Percentiles rank a stretch among this genome's conserved stretches.
These are phyloP conservation scores for Peronospora belbahrii DNA, from an alignment of 352 stramenopile species.

Conservation along the genomic window DNA sequence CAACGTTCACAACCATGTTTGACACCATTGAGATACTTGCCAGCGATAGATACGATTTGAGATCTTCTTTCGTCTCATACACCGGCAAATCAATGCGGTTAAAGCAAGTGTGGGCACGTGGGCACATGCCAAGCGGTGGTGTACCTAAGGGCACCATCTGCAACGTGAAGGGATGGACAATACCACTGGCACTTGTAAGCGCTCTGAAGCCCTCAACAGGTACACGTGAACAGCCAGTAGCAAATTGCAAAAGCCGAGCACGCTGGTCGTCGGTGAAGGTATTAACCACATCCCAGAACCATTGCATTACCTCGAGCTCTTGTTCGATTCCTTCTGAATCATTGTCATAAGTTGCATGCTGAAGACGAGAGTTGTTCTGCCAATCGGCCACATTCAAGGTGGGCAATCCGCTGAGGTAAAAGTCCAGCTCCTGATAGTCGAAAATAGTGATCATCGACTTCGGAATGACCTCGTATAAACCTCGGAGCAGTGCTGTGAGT, in stretches of 20 bases:
- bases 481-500: conserved; percentile 85
- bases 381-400: conserved; percentile 86
- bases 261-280: conserved; percentile 89
- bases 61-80: conserved; percentile 73
- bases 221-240: conserved; percentile 94
- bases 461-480: conserved; percentile 90
- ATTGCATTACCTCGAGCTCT: conserved; percentile 68
- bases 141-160: conserved; percentile 50
- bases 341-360: conserved; percentile 37
- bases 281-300: conserved; percentile 88
- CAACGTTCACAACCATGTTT: neutral
- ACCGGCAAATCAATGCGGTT: conserved; percentile 83
- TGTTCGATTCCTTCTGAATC: conserved; percentile 38
- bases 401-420: conserved; percentile 86
- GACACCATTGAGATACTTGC: conserved; percentile 25
- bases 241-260: conserved; percentile 95
- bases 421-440: conserved; percentile 93
- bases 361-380: conserved; percentile 63
- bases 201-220: conserved; percentile 76
- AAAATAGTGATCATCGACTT: conserved; percentile 86
- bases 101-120: conserved; percentile 83
- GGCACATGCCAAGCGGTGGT: conserved; percentile 52
- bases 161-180: conserved; percentile 74
- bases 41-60: conserved; percentile 78
- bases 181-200: conserved; percentile 72